These are phyloP conservation scores for Cordyceps cateniannulata DNA, from an alignment of 2,329 filamentous ascomycete genomes.

Conservation along the genomic window DNA sequence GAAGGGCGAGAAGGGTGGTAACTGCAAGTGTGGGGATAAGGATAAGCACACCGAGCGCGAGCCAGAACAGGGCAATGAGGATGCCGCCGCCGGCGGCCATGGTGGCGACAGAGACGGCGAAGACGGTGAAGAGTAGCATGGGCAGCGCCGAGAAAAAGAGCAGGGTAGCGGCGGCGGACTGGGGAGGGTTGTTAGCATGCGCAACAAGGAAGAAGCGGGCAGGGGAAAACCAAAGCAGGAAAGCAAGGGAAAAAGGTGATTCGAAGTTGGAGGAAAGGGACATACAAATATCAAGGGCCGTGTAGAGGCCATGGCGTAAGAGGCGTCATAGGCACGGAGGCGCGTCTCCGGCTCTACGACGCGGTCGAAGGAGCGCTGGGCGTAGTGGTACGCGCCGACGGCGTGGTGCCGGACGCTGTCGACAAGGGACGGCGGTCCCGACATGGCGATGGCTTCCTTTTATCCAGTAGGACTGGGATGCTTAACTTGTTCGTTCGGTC, in stretches of 20 bases:
- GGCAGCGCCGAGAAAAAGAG: constrained; percentile 60
- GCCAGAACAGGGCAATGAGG: constrained; percentile 61
- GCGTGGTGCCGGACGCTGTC: constrained; percentile 27
- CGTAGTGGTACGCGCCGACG: constrained; percentile 31
- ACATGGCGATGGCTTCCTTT: background rate
- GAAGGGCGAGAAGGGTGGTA: constrained; percentile 53
- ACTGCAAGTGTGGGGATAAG: constrained; percentile 64
- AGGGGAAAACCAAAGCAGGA: constrained; percentile 7
- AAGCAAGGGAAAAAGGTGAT: background rate
- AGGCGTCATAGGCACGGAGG: constrained; percentile 46
- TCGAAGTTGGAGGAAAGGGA: constrained; percentile 1
- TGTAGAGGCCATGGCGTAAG: constrained; percentile 49
- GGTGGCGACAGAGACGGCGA: constrained; percentile 55
- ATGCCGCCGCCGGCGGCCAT: constrained; percentile 57
- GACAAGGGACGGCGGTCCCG: constrained; percentile 14
- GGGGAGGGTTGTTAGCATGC: background rate
- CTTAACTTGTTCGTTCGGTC: too few species aligned
- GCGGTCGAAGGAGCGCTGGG: constrained; percentile 40
- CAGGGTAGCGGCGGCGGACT: constrained; percentile 65
- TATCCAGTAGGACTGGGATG: too few species aligned
- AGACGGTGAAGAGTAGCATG: constrained; percentile 60
- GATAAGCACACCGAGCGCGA: constrained; percentile 58
- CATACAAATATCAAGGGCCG: constrained; percentile 66
- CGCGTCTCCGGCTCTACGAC: constrained; percentile 55
- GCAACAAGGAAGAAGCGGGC: background rate